phyloP scores from a whole-genome alignment of 306 rosid genomes.

The Gastrolobium bilobum region DNA sequence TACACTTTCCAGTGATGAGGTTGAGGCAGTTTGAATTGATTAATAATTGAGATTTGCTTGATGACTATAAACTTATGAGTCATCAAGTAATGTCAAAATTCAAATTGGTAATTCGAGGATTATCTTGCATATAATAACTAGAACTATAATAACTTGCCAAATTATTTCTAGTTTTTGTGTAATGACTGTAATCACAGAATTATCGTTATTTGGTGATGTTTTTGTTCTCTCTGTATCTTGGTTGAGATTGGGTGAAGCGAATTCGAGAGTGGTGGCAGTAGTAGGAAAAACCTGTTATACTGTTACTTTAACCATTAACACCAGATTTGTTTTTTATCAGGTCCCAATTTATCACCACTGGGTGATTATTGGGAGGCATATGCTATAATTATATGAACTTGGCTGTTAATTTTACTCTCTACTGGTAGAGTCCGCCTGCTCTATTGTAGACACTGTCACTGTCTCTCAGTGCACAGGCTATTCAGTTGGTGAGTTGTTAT shows the following conservation, averaged over 20 bases:
- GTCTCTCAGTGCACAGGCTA: slow-evolving; percentile 13
- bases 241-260: slow-evolving; percentile 11
- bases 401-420: background rate
- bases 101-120: slow-evolving; percentile 4
- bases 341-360: slow-evolving; percentile 20
- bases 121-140: slow-evolving; percentile 12
- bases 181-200: background rate
- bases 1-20: slow-evolving; percentile 14
- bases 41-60: slow-evolving; percentile 28
- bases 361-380: slow-evolving; percentile 3
- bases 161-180: slow-evolving; percentile 16
- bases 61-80: background rate
- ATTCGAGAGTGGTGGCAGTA: slow-evolving; percentile 17
- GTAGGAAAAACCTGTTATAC: slow-evolving; percentile 9
- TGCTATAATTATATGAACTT: slow-evolving; percentile 39
- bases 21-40: slow-evolving; percentile 12
- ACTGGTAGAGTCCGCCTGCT: slow-evolving; percentile 17
- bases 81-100: slow-evolving; percentile 31
- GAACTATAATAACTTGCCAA: background rate
- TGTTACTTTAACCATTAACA: background rate
- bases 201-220: background rate
- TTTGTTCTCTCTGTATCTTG: background rate
- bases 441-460: slow-evolving; percentile 13
- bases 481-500: slow-evolving; percentile 10
- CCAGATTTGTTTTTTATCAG: background rate